phyloP scores from a whole-genome alignment of 2,329 filamentous ascomycete species.

The Xylariaceae sp. region DNA sequence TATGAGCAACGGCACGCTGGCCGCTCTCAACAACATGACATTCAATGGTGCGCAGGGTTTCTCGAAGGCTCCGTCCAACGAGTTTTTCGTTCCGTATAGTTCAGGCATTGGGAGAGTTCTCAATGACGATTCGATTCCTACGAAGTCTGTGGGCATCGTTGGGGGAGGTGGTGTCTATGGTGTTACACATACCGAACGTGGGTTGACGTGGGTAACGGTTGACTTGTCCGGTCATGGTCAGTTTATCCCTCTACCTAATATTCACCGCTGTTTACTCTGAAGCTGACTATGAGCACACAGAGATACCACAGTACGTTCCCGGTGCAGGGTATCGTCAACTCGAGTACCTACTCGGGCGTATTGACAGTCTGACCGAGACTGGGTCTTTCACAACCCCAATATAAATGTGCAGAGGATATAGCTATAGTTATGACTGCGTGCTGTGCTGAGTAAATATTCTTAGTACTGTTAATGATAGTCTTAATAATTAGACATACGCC shows the following conservation, averaged over 20 bases:
- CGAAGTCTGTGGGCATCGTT: conserved; percentile 39
- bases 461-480: too few species aligned
- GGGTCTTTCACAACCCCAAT: not conserved
- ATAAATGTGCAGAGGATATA: not conserved
- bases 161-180: conserved; percentile 62
- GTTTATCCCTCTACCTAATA: not conserved
- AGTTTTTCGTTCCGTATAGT: conserved; percentile 66
- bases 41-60: conserved; percentile 71
- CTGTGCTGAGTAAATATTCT: too few species aligned
- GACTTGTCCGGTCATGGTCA: conserved; percentile 55
- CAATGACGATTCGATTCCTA: conserved; percentile 11
- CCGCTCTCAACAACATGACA: conserved; percentile 76
- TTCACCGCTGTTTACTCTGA: not conserved
- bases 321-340: conserved; percentile 64
- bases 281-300: conserved; percentile 24
- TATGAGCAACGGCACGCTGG: conserved; percentile 62
- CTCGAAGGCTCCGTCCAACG: conserved; percentile 51
- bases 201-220: conserved; percentile 66
- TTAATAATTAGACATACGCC: too few species aligned
- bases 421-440: too few species aligned
- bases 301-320: conserved; percentile 63
- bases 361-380: conserved; percentile 36
- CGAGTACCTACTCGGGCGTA: conserved; percentile 71
- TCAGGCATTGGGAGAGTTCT: conserved; percentile 29
- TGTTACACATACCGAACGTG: conserved; percentile 66